Evolutionary conservation across 2,329 filamentous ascomycete genomes (phyloP).

Genomic region (Scortechinia acanthostroma): DNA sequence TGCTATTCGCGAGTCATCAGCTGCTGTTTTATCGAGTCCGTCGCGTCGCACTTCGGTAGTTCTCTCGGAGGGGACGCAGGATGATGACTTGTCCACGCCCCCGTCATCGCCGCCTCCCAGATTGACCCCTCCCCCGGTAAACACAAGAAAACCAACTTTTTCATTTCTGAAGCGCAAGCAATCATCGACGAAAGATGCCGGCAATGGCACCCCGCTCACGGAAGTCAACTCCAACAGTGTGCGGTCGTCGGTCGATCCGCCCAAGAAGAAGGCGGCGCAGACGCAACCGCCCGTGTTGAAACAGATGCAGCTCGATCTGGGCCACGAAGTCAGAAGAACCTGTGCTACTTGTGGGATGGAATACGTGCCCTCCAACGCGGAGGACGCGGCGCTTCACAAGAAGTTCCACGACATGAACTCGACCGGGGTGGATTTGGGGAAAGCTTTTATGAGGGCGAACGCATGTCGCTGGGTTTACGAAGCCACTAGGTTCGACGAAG

Average conservation of each 20-base stretch:
- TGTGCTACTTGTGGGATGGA: constrained; percentile 60
- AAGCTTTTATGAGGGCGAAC: constrained; percentile 42
- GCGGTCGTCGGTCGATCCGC: constrained; percentile 24
- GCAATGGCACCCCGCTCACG: constrained; percentile 23
- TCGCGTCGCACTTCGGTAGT: constrained; percentile 33
- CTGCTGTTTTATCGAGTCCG: constrained; percentile 30
- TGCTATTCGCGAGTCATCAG: constrained; percentile 33
- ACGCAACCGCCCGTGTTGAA: constrained; percentile 25
- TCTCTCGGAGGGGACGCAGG: constrained; percentile 28
- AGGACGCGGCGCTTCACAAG: constrained; percentile 54
- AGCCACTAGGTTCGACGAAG: constrained; percentile 26
- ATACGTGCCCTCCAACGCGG: constrained; percentile 51
- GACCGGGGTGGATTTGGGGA: constrained; percentile 52
- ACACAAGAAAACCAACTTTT: constrained; percentile 37
- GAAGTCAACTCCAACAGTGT: constrained; percentile 33
- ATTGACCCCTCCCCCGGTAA: constrained; percentile 27
- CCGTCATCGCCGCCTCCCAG: constrained; percentile 38
- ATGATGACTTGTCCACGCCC: constrained; percentile 35
- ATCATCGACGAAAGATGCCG: constrained; percentile 15
- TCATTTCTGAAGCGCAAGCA: constrained; percentile 36
- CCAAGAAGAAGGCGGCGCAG: constrained; percentile 20
- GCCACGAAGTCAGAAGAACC: constrained; percentile 41
- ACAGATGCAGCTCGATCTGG: constrained; percentile 56
- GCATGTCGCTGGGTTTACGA: constrained; percentile 41
- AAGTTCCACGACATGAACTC: constrained; percentile 57